Conservation (phyloP, 345 rosid species). For the Eucalyptus curtisii region DNA sequence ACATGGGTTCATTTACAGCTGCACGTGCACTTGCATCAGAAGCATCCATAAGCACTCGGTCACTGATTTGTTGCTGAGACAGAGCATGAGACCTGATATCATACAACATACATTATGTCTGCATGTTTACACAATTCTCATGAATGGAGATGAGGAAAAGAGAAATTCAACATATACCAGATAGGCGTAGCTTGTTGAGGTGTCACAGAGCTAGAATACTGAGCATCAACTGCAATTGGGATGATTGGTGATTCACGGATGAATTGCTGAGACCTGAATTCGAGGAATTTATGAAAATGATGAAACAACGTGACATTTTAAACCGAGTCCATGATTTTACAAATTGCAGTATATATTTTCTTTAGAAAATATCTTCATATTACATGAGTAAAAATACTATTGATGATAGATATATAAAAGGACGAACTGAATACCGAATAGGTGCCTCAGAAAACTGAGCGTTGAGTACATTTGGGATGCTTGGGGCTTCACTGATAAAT, state of each 20-base stretch:
- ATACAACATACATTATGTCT: background rate
- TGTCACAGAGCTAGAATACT: background rate
- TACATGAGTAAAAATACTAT: background rate
- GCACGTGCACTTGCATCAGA: background rate
- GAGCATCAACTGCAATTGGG: background rate
- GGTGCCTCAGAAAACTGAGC: background rate
- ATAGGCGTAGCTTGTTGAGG: background rate
- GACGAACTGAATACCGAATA: background rate
- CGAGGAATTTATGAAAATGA: background rate
- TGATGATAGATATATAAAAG: background rate
- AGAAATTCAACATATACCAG: background rate
- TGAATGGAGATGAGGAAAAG: background rate
- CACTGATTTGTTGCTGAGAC: background rate
- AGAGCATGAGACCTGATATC: background rate
- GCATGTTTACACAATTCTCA: background rate
- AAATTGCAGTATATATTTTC: background rate
- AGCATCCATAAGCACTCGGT: background rate
- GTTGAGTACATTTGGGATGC: background rate
- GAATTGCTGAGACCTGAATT: background rate
- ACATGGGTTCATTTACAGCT: background rate
- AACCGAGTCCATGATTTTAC: background rate
- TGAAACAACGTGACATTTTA: background rate
- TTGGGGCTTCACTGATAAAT: background rate
- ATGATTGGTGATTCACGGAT: background rate
- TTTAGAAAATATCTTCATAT: background rate